Base-by-base conservation (phyloP, 2,329 filamentous ascomycete species). In the Tolypocladium inflatum region DNA sequence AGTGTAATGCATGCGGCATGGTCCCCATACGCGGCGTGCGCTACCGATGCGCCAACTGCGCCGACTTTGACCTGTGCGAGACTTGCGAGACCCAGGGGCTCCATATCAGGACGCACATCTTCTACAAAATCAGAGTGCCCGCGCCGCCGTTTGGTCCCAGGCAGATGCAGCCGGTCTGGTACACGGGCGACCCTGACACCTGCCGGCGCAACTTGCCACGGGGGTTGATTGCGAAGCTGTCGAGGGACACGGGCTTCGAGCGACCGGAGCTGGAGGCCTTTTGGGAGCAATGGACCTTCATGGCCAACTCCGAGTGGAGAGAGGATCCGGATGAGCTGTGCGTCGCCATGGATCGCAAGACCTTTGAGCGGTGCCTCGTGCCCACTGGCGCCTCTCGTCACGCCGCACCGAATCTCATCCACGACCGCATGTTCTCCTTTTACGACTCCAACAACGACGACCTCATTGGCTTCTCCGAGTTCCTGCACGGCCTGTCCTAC, bases 221-320 rank as follows among this genome's bases (percentile, higher is more conserved):
- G 33, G 71, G 78, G 2, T 74, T 94, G 42, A 86, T 90, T 56
- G 82, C 85, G 56, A 86, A 85, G 59, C 79, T 92, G 57, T 84
- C 84, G 37, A 80, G 80, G 57, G 86, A 90, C 61, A 91, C 89
- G 0, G 85, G 85, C 21, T 90, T 95, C 72, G 91, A 97, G 67
- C 83, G 88, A 35, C 88, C 91, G 2, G 91, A 96, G 71, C 78
- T 99, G 7, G 93, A 97, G 73, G 93, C 92, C 8, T 84, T 96
- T 48, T 97, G 92, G 87, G 93, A 97, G 68, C 93, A 97, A 68
- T 99, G 96, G 82, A 92, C 90, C 6, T 97, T 92, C 70, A 87
- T 97, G 73, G 93, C 93, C 48, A 93, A 89, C 63, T 87, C 87
- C 7, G 87, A 93, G 68, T 96, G 89, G 88, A 77, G 84, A 39